Conservation (phyloP, 805 yeast genomes). For the Grigorovia jiainica region DNA sequence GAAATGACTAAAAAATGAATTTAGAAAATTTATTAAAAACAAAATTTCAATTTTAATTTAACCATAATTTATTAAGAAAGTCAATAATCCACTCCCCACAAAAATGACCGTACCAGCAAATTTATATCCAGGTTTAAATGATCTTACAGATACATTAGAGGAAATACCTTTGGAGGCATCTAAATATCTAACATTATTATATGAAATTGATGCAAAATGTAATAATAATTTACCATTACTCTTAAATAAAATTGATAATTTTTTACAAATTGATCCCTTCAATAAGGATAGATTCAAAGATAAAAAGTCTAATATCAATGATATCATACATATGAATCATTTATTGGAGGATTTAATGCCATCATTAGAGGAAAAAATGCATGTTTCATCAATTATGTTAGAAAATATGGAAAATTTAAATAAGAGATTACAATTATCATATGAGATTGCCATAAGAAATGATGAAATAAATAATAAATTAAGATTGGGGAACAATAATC, state of each 20-base stretch:
- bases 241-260: slow-evolving; percentile 29
- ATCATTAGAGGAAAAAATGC: slow-evolving; percentile 93
- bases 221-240: slow-evolving; percentile 63
- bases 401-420: slow-evolving; percentile 65
- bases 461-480: slow-evolving; percentile 72
- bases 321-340: slow-evolving; percentile 30
- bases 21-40: too few species aligned
- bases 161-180: slow-evolving; percentile 80
- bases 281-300: neutral
- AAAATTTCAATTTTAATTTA: too few species aligned
- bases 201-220: slow-evolving; percentile 93
- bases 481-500: slow-evolving; percentile 70
- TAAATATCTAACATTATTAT: slow-evolving; percentile 75
- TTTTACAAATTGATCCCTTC: slow-evolving; percentile 7
- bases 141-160: slow-evolving; percentile 81
- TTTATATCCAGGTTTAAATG: slow-evolving; percentile 79
- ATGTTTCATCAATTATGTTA: slow-evolving; percentile 84
- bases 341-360: slow-evolving; percentile 68
- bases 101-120: slow-evolving; percentile 33
- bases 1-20: too few species aligned
- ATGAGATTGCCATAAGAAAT: slow-evolving; percentile 57
- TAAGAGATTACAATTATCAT: slow-evolving; percentile 69
- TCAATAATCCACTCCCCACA: neutral
- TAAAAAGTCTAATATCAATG: slow-evolving; percentile 15
- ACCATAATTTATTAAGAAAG: too few species aligned